phyloP scores from a whole-genome alignment of 768 basidiomycete species.

The Daedaleopsis sinensis region DNA sequence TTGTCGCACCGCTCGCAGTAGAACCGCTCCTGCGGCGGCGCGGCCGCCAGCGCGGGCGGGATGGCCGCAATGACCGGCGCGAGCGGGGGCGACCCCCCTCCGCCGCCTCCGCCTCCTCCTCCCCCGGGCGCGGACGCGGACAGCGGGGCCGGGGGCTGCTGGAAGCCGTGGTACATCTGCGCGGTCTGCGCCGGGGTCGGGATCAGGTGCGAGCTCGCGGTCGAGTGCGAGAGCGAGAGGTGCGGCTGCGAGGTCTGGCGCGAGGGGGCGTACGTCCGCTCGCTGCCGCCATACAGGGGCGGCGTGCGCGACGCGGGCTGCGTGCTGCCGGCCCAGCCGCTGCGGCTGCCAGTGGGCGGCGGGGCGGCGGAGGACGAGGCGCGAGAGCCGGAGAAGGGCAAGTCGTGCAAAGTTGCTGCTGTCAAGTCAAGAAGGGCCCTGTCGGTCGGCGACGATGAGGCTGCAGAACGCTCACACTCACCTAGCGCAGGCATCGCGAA shows the following conservation, averaged over 20 bases:
- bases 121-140: neutral
- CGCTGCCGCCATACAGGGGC: slow-evolving; percentile 5
- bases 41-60: slow-evolving; percentile 25
- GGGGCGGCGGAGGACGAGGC: neutral
- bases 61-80: slow-evolving; percentile 24
- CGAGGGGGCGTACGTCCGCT: slow-evolving; percentile 1
- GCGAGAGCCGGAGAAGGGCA: slow-evolving; percentile 15
- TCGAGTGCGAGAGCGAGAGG: slow-evolving; percentile 21
- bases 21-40: slow-evolving; percentile 61
- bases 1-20: slow-evolving; percentile 79
- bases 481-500: slow-evolving; percentile 14
- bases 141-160: slow-evolving; percentile 5
- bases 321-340: slow-evolving; percentile 9
- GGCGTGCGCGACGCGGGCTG: slow-evolving; percentile 5
- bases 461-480: slow-evolving; percentile 1
- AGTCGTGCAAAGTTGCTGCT: slow-evolving; percentile 20
- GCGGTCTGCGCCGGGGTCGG: slow-evolving; percentile 24
- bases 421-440: slow-evolving; percentile 6
- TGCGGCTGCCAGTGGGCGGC: neutral
- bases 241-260: slow-evolving; percentile 5
- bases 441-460: neutral
- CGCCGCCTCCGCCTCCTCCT: no score
- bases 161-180: slow-evolving; percentile 21
- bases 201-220: slow-evolving; percentile 13
- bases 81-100: neutral